Evolutionary conservation across 2,329 filamentous ascomycete genomes (phyloP), one percentile per base, ranked within the genome.

Genomic region (Scytalidium sp.): DNA sequence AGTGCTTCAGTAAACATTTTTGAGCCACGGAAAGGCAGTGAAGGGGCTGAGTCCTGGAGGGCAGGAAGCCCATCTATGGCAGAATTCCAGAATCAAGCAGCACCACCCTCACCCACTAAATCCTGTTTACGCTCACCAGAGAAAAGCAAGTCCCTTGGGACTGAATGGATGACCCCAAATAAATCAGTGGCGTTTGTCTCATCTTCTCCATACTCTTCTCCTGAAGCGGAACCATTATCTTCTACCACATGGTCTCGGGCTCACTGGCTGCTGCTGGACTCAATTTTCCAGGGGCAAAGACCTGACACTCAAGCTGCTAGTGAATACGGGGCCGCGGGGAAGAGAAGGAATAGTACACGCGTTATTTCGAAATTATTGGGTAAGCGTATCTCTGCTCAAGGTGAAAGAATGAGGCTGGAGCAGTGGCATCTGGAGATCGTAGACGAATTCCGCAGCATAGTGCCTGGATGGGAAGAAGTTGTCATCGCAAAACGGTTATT

Each of bases 401-500:
- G 56, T 7, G 56, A 61, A 23, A 56, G 46, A 6, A 56, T 64
- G 56, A 54, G 43, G 19, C 51, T 67, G 19, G 55, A 66, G 45
- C 62, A 64, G 50, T 67, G 64, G 64, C 64, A 67, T 57, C 46
- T 66, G 19, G 64, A 66, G 45, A 63, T 54, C 46, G 63, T 67
- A 17, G 63, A 63, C 56, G 59, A 64, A 53, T 67, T 65, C 40
- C 44, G 62, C 20, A 55, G 56, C 1, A 22, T 49, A 3, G 63
- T 65, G 19, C 57, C 58, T 3, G 64, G 64, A 3, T 66, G 64
- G 64, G 57, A 66, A 21, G 64, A 66, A 51, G 55, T 55, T 46
- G 55, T 53, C 45, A 54, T 66, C 49, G 63, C 62, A 10, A 62
- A 60, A 55, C 54, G 64, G 32, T 55, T 65, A 19, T 63, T 65